phyloP scores from a whole-genome alignment of 2,329 filamentous ascomycete genomes.

The Tolypocladium album region DNA sequence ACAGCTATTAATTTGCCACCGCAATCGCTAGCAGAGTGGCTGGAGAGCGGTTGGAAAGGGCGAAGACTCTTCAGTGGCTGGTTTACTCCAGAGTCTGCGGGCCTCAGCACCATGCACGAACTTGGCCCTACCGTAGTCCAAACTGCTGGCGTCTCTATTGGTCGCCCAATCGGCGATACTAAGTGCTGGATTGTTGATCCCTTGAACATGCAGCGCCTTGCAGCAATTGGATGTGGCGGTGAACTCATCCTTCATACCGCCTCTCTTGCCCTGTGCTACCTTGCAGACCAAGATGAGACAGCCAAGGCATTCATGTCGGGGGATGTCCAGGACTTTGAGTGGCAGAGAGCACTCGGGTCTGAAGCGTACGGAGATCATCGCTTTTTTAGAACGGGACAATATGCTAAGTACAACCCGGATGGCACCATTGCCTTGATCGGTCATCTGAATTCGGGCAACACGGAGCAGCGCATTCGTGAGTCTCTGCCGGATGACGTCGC shows the following conservation, averaged over 20 bases:
- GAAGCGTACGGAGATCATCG: background rate
- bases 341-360: background rate
- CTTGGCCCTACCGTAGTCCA: background rate
- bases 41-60: background rate
- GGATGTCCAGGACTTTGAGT: background rate
- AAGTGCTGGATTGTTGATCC: conserved; percentile 2
- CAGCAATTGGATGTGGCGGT: conserved; percentile 4
- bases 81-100: background rate
- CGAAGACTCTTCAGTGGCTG: background rate
- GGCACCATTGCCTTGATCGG: background rate
- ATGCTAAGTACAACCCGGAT: background rate
- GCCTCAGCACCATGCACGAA: background rate
- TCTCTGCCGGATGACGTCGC: background rate
- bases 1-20: too few species aligned
- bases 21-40: background rate
- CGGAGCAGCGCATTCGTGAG: background rate
- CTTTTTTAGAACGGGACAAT: background rate
- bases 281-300: background rate
- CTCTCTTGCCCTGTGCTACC: conserved; percentile 1
- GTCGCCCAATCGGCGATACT: background rate
- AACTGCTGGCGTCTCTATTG: conserved; percentile 1
- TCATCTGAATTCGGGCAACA: background rate
- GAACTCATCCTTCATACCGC: conserved; percentile 5
- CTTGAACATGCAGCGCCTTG: background rate
- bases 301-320: background rate